Conservation (phyloP, 169 alveolate species). For the Cryptosporidium andersoni region DNA sequence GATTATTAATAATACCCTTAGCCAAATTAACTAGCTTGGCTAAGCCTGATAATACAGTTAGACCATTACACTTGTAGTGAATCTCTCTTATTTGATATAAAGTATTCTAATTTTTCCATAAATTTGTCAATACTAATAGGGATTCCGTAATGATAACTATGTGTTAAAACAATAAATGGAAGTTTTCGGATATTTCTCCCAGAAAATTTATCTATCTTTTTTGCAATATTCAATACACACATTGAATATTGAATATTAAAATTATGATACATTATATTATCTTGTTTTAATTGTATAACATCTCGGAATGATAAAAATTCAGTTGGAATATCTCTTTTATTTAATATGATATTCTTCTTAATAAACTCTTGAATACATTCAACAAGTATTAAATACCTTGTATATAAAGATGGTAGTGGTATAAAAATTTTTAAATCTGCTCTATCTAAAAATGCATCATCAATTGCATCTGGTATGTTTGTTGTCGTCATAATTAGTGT, state of each 20-base stretch:
- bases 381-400: constrained; percentile 78
- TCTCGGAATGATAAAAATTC: constrained; percentile 16
- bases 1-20: too few relatives aligned
- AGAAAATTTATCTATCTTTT: constrained; percentile 74
- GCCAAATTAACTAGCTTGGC: too few relatives aligned
- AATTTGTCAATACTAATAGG: constrained; percentile 41
- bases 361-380: constrained; percentile 73
- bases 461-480: constrained; percentile 79
- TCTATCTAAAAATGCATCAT: constrained; percentile 82
- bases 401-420: constrained; percentile 77
- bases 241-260: constrained; percentile 13
- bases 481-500: constrained; percentile 81
- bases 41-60: too few relatives aligned
- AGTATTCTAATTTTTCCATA: constrained; percentile 36
- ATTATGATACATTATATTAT: neutral
- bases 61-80: too few relatives aligned
- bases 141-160: constrained; percentile 40
- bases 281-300: neutral
- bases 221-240: constrained; percentile 70
- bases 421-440: constrained; percentile 80
- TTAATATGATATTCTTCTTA: constrained; percentile 13
- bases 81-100: constrained; percentile 4
- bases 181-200: constrained; percentile 81
- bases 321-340: neutral
- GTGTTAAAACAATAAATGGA: constrained; percentile 79